Base-by-base conservation (phyloP, 2,329 filamentous ascomycete genomes). In the Achaetomium macrosporum region DNA sequence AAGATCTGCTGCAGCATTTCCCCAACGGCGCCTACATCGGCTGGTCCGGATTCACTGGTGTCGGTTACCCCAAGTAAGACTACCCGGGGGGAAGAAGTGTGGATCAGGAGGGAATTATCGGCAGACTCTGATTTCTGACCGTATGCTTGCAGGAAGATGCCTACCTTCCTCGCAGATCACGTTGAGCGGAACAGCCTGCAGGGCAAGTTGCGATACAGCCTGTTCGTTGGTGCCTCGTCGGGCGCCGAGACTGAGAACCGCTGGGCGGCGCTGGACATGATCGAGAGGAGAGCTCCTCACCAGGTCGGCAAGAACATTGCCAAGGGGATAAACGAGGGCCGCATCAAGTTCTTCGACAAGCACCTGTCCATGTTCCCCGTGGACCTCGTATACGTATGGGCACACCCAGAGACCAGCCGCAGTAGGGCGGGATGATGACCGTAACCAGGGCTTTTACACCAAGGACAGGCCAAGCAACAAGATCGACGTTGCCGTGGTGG, bases 291-390 rank as follows among this genome's bases (percentile, higher is more conserved):
- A 52, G 81, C 82, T 61, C 90, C 90, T 51, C 90, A 95, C 72
- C 90, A 95, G 68, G 90, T 95, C 56, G 90, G 90, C 66, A 95
- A 95, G 75, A 80, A 87, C 54, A 95, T 95, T 60, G 82, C 90
- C 56, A 92, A 89, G 75, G 90, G 90, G 10, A 95, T 95, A 73
- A 95, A 95, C 69, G 83, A 85, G 62, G 90, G 90, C 41, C 79
- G 85, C 61, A 95, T 95, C 72, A 84, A 92, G 58, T 95, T 95
- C 72, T 95, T 95, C 67, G 90, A 95, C 69, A 95, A 95, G 75
- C 90, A 95, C 73, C 69, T 95, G 66, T 90, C 85, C 71, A 95
- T 95, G 90, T 95, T 95, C 68, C 90, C 90, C 4, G 79, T 85
- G 37, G 90, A 95, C 67, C 75, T 95, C 59, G 86, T 92, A 68